Evolutionary conservation across 2,329 filamentous ascomycete species (phyloP), one percentile per base, ranked within the genome.

Genomic region (Fusarium anthophilum): DNA sequence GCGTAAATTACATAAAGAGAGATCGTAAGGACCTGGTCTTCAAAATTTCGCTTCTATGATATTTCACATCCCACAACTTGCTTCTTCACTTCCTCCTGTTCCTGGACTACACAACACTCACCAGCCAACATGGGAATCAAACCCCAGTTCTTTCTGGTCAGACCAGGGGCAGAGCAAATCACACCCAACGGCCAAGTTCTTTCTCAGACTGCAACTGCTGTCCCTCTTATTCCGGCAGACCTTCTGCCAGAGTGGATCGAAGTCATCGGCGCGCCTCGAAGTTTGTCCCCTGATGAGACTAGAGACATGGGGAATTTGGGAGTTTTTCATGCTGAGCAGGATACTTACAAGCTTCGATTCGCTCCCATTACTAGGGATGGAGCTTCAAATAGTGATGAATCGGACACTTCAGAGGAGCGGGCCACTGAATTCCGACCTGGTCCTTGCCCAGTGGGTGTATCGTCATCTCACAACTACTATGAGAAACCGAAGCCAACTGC

Each of bases 191-290:
- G 78, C 38, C 68, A 73, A 51, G 55, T 79, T 20, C 41, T 79
- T 35, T 58, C 64, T 26, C 71, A 74, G 5, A 81, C 80, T 0
- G 82, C 81, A 7, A 77, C 79, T 12, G 82, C 87, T 8, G 87
- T 90, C 3, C 88, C 88, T 12, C 83, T 90, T n/a, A 82, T 90
- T n/a, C 83, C 88, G 1, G 78, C 85, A 18, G 88, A 90, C 76
- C 82, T 89, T 68, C 83, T 90, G 0, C 87, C 87, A 0, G 77
- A 80, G 4, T 85, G 85, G 81, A 70, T 88, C 8, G 79, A 84
- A 10, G 76, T 87, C 17, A 65, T 81, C 39, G 85, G 83, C 30
- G 80, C 87, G 7, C 86, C 87, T 7, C 84, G 86, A 11, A 73
- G 82, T 58, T 79, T 88, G 18, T 74, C 71, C 7, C 69, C 80